Evolutionary conservation across 2,329 filamentous ascomycete genomes (phyloP), one percentile per base, ranked within the genome.

Genomic region (Lecanoromycetidae sp.): DNA sequence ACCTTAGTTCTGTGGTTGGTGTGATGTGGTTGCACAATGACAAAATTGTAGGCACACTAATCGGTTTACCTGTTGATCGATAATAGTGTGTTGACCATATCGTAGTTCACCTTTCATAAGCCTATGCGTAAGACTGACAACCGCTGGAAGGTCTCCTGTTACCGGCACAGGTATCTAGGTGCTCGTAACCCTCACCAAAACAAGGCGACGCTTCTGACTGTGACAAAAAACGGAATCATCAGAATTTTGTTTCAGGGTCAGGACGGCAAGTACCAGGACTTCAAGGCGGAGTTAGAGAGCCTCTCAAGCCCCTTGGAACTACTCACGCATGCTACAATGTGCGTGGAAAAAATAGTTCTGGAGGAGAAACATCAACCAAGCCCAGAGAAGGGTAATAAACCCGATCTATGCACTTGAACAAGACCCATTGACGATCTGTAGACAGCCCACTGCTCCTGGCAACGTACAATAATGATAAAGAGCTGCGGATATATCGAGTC

Each of bases 21-120:
- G 76, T 87, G 61, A 83, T 86, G 64, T 98, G 91, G 91, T 70
- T 96, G 46, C 70, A 68, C 46, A 69, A 72, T n/a, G 70, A 80
- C 20, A 67, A 74, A 23, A 70, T 74, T 43, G 59, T 60, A 51
- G 39, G 36, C 4, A 17, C 15, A 9, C 30, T 41, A 4, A 12
- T 9, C 20, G 15, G 5, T 20, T 26, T 34, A 25, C 29, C 22
- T 30, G n/a, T 25, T 6, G 23, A 20, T 15, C 15, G 17, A 41
- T 29, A 30, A 20, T 26, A 20, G n/a, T 23, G 23, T 23, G 23
- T 42, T 47, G 55, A 51, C 43, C 42, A n/a, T 25, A 5, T 2
- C 23, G 40, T 49, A 69, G 66, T 57, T 64, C 3, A 63, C 65
- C 54, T 60, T 65, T 12, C 70, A 65, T 53, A 63, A 80, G 1